phyloP scores from a whole-genome alignment of 2,329 filamentous ascomycete species.

The Ampelomyces quisqualis region DNA sequence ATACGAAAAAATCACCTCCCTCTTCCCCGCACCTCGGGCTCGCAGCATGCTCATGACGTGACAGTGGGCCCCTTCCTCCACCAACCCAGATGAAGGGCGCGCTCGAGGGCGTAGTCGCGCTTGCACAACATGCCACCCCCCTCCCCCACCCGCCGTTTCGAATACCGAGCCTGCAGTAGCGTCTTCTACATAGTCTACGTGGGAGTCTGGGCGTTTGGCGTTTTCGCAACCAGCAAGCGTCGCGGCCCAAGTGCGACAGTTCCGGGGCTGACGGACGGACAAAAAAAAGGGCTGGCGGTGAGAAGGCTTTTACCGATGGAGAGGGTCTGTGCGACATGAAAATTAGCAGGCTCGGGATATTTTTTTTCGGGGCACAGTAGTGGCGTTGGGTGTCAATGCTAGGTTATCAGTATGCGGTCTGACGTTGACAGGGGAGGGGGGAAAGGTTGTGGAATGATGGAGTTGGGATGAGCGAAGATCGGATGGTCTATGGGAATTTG shows the following conservation, averaged over 20 bases:
- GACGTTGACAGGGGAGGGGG: conserved; percentile 19
- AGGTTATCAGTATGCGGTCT: conserved; percentile 23
- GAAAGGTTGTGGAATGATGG: conserved; percentile 1
- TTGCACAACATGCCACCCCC: neutral
- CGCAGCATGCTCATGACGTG: too few species aligned
- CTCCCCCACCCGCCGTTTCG: neutral
- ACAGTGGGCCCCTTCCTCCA: neutral
- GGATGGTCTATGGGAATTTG: neutral
- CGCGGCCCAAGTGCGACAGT: conserved; percentile 13
- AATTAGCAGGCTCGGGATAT: neutral
- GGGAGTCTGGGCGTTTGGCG: neutral
- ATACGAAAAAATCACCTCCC: neutral
- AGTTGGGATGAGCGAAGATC: neutral
- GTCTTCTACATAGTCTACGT: too few species aligned
- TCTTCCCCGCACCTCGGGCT: too few species aligned
- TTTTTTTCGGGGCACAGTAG: neutral
- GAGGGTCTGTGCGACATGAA: neutral
- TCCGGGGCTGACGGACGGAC: too few species aligned
- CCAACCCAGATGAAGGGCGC: neutral
- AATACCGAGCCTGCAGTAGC: neutral
- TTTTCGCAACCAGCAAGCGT: conserved; percentile 8
- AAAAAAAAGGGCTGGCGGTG: neutral
- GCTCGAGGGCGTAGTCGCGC: neutral
- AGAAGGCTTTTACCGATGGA: neutral
- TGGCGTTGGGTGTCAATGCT: conserved; percentile 15